Evolutionary conservation across 179 eudicot species (phyloP).

Genomic region (Beta lomatogona): DNA sequence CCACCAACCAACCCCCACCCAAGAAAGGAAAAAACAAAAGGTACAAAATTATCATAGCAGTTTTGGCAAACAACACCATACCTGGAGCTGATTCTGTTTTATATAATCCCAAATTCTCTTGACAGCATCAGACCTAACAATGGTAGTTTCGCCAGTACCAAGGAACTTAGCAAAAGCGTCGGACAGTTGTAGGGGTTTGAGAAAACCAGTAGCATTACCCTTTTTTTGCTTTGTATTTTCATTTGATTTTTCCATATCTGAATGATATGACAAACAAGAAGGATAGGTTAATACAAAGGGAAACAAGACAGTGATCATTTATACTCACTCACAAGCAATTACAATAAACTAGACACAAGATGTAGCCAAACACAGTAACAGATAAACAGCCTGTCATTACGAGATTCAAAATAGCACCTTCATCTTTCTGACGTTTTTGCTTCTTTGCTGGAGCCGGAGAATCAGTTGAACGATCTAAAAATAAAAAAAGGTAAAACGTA

Average conservation of each 20-base stretch:
- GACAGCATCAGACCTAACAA: constrained; percentile 66
- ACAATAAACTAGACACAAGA: neutral
- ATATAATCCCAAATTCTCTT: constrained; percentile 92
- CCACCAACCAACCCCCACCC: neutral
- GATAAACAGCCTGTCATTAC: too few relatives aligned
- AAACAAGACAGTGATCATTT: neutral
- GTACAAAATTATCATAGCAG: neutral
- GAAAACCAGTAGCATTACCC: constrained; percentile 62
- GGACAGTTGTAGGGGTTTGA: constrained; percentile 68
- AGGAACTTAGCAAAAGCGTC: constrained; percentile 79
- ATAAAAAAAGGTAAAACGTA: constrained; percentile 8
- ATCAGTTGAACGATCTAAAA: constrained; percentile 46
- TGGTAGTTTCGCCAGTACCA: constrained; percentile 83
- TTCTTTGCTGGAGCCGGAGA: constrained; percentile 53
- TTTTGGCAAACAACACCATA: constrained; percentile 25
- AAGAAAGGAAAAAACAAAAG: neutral
- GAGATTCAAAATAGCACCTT: constrained; percentile 44
- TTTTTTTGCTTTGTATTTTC: constrained; percentile 61
- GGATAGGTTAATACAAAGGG: constrained; percentile 4
- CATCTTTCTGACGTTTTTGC: constrained; percentile 52
- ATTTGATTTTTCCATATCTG: constrained; percentile 59
- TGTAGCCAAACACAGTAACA: neutral
- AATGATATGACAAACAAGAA: constrained; percentile 10
- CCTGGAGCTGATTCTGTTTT: constrained; percentile 84
- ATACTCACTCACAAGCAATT: neutral